Conservation (phyloP, 768 basidiomycete species). For the Boletus sp. region DNA sequence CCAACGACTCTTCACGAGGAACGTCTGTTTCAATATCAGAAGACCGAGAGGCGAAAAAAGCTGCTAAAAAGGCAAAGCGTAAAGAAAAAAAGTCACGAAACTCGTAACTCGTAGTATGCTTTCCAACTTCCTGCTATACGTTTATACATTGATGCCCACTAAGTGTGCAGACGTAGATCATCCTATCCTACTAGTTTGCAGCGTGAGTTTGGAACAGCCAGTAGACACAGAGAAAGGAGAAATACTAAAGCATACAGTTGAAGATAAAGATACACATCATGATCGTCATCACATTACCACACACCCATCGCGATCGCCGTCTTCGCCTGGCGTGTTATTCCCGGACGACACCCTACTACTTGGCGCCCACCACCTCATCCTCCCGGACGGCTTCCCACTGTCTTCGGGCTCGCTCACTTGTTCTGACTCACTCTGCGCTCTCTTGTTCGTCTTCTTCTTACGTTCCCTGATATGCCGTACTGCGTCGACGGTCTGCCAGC, state of each 20-base stretch:
- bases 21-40: constrained; percentile 23
- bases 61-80: constrained; percentile 35
- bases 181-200: constrained; percentile 9
- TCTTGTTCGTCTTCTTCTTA: constrained; percentile 52
- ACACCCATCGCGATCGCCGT: constrained; percentile 58
- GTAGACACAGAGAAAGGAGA: constrained; percentile 10
- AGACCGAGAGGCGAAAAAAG: constrained; percentile 22
- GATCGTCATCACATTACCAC: constrained; percentile 52
- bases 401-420: constrained; percentile 31
- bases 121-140: neutral
- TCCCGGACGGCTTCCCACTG: constrained; percentile 21
- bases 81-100: constrained; percentile 28
- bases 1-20: constrained; percentile 14
- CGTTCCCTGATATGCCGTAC: constrained; percentile 62
- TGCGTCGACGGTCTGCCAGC: constrained; percentile 82
- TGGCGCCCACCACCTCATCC: constrained; percentile 38
- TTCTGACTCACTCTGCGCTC: constrained; percentile 37
- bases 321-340: constrained; percentile 46
- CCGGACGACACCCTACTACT: constrained; percentile 48
- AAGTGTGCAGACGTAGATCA: constrained; percentile 15
- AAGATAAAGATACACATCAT: constrained; percentile 27
- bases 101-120: constrained; percentile 10
- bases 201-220: constrained; percentile 13
- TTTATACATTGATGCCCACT: constrained; percentile 15
- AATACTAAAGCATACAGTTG: constrained; percentile 28